Percentiles rank a stretch among this genome's conserved stretches.
Evolutionary conservation across 768 basidiomycete genomes (phyloP).

Genomic region (Naganishia vaughanmartiniae): DNA sequence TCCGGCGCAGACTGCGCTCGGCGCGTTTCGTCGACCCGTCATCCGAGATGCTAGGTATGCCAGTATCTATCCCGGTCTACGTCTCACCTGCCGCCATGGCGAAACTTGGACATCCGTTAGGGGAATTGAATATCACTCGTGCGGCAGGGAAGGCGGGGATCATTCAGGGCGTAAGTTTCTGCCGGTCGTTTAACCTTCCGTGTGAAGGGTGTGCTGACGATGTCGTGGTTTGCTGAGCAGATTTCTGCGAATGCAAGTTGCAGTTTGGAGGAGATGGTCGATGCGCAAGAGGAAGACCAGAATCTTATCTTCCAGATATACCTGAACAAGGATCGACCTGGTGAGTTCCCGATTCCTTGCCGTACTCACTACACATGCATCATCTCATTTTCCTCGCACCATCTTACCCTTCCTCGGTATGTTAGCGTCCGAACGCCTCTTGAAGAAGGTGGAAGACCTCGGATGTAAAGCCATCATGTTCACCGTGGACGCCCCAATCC

Average conservation of each 20-base stretch:
- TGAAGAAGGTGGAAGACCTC: slow-evolving; percentile 66
- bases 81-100: slow-evolving; percentile 52
- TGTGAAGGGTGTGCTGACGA: neutral
- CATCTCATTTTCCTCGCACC: no score
- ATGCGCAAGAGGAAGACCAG: slow-evolving; percentile 44
- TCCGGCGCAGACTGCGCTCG: slow-evolving; percentile 27
- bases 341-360: neutral
- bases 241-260: slow-evolving; percentile 53
- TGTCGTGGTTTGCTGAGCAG: slow-evolving; percentile 30
- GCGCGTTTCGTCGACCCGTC: slow-evolving; percentile 31
- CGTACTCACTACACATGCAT: no score
- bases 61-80: slow-evolving; percentile 42
- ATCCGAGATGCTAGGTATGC: slow-evolving; percentile 44
- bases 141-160: slow-evolving; percentile 67
- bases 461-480: slow-evolving; percentile 87
- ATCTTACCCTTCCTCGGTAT: no score
- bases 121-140: slow-evolving; percentile 76
- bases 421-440: slow-evolving; percentile 62
- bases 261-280: slow-evolving; percentile 53
- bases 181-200: neutral
- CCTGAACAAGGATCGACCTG: slow-evolving; percentile 66
- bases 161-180: slow-evolving; percentile 62
- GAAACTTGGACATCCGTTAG: slow-evolving; percentile 74
- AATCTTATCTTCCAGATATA: slow-evolving; percentile 61
- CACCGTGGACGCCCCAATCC: slow-evolving; percentile 83